Base-by-base conservation (phyloP, 805 yeast species). In the Candida rishiriensis region DNA sequence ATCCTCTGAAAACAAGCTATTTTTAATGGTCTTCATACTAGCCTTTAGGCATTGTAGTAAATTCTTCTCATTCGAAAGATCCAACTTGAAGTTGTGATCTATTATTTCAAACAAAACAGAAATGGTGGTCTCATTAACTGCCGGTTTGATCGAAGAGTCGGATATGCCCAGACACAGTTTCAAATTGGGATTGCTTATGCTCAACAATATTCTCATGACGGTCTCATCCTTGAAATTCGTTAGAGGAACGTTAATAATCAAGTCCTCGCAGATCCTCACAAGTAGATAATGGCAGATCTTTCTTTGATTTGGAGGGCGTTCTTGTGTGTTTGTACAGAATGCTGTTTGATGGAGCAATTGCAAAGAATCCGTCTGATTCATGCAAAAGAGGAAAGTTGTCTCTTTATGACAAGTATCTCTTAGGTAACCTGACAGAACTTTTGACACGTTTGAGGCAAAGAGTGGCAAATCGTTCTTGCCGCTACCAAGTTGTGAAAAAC, bases 31-130 rank as follows among this genome's bases (percentile, higher is more conserved):
- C 7, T 40, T 37, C 34, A 61, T 46, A 16, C 59, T 38, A 1
- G 49, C 31, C 14, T 54, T 52, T 28, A 63, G 40, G 28, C 51
- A 48, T 16, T 42, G 49, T 29, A 61, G 42, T 18, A 59, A 42
- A 15, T 42, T 45, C n/a, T 40, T 40, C 35, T 65, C 67, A 3
- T 47, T 38, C 0, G 31, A 4, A 9, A 60, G 51, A 15, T 59
- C 50, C 9, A 63, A 35, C 31, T 60, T 55, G 6, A 59, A 43
- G 39, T 61, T 63, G 29, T 65, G 68, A 44, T 64, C 65, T 29
- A 63, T 44, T 7, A 63, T 34, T 40, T 65, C 68, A 45, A 62
- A 63, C 12, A 64, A 13, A 5, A 59, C 52, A 29, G 48, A 40
- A 31, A 63, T 44, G 8, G 63, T 53, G 13, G 41, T 39, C 14